A percentile compares a stretch with the other conserved stretches of the same genome.
These are phyloP conservation scores for Hyphopichia pseudoburtonii DNA, from an alignment of 1,139 yeast genomes.

Conservation along the genomic window DNA sequence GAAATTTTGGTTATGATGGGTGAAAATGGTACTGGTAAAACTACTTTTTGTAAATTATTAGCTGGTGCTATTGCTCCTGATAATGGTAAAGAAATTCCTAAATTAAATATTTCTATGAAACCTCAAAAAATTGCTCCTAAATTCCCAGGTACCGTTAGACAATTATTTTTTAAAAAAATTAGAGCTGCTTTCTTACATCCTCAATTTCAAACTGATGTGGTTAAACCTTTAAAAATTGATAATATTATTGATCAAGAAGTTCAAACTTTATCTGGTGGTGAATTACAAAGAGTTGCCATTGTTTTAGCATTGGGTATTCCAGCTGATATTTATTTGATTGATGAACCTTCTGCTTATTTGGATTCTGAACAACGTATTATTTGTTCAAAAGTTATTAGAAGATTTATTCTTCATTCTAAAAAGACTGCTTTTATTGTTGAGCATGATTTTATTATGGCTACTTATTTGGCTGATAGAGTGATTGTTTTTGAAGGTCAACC, in stretches of 20 bases:
- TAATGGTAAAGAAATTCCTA: conserved; percentile 74
- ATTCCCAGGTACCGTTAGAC: conserved; percentile 98
- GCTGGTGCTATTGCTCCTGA: conserved; percentile 94
- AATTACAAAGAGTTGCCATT: conserved; percentile 98
- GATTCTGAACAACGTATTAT: conserved; percentile 99
- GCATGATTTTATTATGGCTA: conserved; percentile 99
- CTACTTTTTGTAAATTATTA: conserved; percentile 90
- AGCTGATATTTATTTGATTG: conserved; percentile 94
- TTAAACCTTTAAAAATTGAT: conserved; percentile 91
- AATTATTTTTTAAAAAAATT: conserved; percentile 92
- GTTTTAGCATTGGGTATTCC: conserved; percentile 90
- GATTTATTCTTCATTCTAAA: conserved; percentile 92
- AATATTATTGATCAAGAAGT: conserved; percentile 97
- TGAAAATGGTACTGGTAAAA: conserved; percentile 99
- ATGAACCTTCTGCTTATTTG: conserved; percentile 97
- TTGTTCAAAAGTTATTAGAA: conserved; percentile 96
- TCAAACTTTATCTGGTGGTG: conserved; percentile 98
- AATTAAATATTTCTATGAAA: conserved; percentile 91
- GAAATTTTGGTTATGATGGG: conserved; percentile 99
- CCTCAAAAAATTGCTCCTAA: conserved; percentile 99
- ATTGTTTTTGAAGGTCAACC: conserved; percentile 97
- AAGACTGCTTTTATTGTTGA: conserved; percentile 97
- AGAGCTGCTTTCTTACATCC: conserved; percentile 93
- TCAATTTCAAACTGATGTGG: conserved; percentile 97
- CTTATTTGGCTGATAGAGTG: conserved; percentile 96